Evolutionary conservation across 768 basidiomycete species (phyloP).

Genomic region (Termitomyces eurrhizus): DNA sequence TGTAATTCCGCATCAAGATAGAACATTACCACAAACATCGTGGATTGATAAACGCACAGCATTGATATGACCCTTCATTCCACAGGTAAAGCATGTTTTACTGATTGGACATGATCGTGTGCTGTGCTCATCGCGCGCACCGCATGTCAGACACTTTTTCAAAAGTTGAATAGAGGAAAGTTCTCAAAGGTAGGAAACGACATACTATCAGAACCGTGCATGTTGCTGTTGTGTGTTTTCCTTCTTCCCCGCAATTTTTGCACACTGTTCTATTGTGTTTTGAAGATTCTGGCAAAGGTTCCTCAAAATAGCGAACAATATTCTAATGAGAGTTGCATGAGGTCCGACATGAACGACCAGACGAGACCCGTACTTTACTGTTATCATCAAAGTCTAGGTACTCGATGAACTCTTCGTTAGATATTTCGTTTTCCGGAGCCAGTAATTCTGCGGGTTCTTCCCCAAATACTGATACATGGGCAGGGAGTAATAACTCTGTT

Average conservation of each 20-base stretch:
- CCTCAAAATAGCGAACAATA: constrained; percentile 64
- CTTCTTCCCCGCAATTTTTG: constrained; percentile 75
- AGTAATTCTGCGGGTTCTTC: constrained; percentile 44
- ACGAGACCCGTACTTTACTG: constrained; percentile 37
- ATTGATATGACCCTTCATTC: constrained; percentile 81
- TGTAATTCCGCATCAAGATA: constrained; percentile 20
- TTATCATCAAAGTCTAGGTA: constrained; percentile 73
- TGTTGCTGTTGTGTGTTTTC: constrained; percentile 61
- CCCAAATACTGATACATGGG: constrained; percentile 63
- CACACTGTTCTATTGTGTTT: constrained; percentile 55
- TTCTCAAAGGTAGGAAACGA: constrained; percentile 8
- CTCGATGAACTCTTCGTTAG: constrained; percentile 67
- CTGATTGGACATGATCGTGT: constrained; percentile 77
- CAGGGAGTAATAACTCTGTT: constrained; percentile 50
- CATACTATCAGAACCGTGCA: constrained; percentile 73
- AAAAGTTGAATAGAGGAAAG: constrained; percentile 1
- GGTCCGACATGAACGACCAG: neutral
- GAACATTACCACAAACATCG: neutral
- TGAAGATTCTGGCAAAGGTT: constrained; percentile 33
- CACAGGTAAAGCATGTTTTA: constrained; percentile 77
- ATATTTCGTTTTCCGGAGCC: constrained; percentile 32
- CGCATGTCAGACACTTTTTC: constrained; percentile 73
- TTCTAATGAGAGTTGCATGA: constrained; percentile 30
- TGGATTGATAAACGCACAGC: constrained; percentile 36
- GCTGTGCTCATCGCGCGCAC: constrained; percentile 73